phyloP scores from a whole-genome alignment of 192 early-diverging fungal genomes.

The Linderina pennispora region DNA sequence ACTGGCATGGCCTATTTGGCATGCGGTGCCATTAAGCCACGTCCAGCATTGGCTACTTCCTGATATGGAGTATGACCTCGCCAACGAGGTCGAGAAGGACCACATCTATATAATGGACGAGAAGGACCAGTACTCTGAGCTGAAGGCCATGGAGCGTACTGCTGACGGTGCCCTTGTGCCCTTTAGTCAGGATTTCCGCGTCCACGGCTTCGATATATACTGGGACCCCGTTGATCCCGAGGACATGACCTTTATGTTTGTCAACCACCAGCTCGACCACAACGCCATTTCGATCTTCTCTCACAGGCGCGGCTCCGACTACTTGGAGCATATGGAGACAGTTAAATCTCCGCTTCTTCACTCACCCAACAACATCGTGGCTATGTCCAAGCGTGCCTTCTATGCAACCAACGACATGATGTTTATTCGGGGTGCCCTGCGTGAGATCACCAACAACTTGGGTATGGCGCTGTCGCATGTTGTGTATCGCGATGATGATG shows the following conservation, averaged over 20 bases:
- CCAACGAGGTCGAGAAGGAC: conserved; percentile 25
- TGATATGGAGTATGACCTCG: conserved; percentile 23
- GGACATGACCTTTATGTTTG: conserved; percentile 47
- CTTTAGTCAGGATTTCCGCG: conserved; percentile 35
- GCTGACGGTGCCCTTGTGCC: conserved; percentile 21
- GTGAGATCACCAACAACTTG: conserved; percentile 10
- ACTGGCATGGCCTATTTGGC: conserved; percentile 52
- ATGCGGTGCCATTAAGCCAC: conserved; percentile 41
- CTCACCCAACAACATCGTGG: conserved; percentile 53
- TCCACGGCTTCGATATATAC: conserved; percentile 51
- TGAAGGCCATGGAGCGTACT: conserved; percentile 8
- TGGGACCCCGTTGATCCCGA: conserved; percentile 40
- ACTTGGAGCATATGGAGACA: conserved; percentile 50
- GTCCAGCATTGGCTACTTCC: conserved; percentile 50
- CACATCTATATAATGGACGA: conserved; percentile 50
- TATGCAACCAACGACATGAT: conserved; percentile 57
- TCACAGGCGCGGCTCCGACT: conserved; percentile 24
- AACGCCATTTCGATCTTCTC: conserved; percentile 47
- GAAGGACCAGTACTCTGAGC: conserved; percentile 16
- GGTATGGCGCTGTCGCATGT: conserved; percentile 22
- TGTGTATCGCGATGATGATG: conserved; percentile 26
- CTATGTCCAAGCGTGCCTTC: conserved; percentile 49
- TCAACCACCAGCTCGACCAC: conserved; percentile 51
- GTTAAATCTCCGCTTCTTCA: conserved; percentile 46
- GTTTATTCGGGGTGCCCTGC: conserved; percentile 16